Base-by-base conservation (phyloP, 768 basidiomycete species). In the Boletus pseudo-olivaceus region DNA sequence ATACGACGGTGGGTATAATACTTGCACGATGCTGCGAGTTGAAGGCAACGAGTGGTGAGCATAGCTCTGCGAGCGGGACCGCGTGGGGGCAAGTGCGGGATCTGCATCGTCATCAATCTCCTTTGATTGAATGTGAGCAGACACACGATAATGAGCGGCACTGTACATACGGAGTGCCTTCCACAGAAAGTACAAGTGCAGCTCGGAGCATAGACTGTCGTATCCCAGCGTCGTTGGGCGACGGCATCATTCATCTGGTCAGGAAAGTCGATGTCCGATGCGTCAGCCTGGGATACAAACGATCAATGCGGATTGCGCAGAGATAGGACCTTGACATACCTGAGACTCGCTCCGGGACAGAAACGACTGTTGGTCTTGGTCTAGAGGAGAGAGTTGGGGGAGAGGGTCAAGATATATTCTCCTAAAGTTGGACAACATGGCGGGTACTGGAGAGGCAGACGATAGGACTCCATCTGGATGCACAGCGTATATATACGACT, bases 1-100 rank as follows among this genome's bases (percentile, higher is more conserved):
- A 54, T 58, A 62, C 17, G 64, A 62, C 0, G 62, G 56, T 6
- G 68, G 56, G 43, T 72, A 72, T 11, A 72, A 39, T 6, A 69
- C 56, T n/a, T 69, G 57, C 32, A 67, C 49, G 33, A 70, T 40
- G 35, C 55, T 63, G 23, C 54, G 52, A 19, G 56, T 56, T 1
- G 69, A 53, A 46, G 69, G 67, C 39, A 67, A 26, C 7, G 42
- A 44, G 29, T 7, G 4, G 3, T 6, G 23, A 27, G 30, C 39
- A 40, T 39, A 5, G n/a, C 26, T 29, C 10, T n/a, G 55, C 8
- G 54, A 42, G 23, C 5, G 19, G 10, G 47, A 11, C 5, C 26
- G 40, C 20, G 20, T n/a, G 8, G 50, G 2, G 14, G 7, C 14
- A 12, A 9, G 17, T 6, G 37, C 42, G 9, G 9, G 23, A 2